phyloP scores from a whole-genome alignment of 139 green algal genomes.

The Coccomyxa sp. region DNA sequence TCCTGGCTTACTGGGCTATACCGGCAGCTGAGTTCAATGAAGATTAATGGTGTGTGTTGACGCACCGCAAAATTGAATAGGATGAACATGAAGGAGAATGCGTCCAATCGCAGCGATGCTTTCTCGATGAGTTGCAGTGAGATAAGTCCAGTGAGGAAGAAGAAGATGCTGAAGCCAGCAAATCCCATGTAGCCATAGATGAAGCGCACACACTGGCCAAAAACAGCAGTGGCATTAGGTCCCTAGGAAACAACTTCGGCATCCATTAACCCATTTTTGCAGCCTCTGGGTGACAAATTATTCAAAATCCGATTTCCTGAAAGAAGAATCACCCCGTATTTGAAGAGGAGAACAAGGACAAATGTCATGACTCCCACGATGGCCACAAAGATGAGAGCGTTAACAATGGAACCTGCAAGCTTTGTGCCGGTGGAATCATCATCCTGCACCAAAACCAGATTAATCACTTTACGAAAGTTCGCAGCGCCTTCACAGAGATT shows the following conservation, averaged over 20 bases:
- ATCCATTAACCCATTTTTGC: no score
- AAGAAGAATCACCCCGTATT: slow-evolving; percentile 61
- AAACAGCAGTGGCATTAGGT: not conserved
- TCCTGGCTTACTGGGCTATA: no score
- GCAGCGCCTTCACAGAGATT: no score
- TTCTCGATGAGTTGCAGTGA: slow-evolving; percentile 41
- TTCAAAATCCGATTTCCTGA: not conserved
- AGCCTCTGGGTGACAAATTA: not conserved
- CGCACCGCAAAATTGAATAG: slow-evolving; percentile 90
- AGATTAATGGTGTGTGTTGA: no score
- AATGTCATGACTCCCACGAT: slow-evolving; percentile 87
- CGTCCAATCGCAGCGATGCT: slow-evolving; percentile 68
- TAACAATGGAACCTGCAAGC: slow-evolving; percentile 79
- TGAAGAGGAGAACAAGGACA: slow-evolving; percentile 85
- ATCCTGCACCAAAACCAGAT: not conserved
- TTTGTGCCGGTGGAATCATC: slow-evolving; percentile 71
- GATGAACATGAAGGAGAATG: slow-evolving; percentile 75
- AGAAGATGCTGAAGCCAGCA: slow-evolving; percentile 90
- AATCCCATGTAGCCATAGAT: slow-evolving; percentile 97
- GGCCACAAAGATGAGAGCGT: slow-evolving; percentile 87
- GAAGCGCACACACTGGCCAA: slow-evolving; percentile 62
- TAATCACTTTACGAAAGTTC: not conserved
- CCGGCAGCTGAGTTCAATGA: no score
- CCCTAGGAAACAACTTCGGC: no score
- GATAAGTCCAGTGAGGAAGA: slow-evolving; percentile 79